Conservation (phyloP, 768 basidiomycete species). For the Mrakia hoshinonis region DNA sequence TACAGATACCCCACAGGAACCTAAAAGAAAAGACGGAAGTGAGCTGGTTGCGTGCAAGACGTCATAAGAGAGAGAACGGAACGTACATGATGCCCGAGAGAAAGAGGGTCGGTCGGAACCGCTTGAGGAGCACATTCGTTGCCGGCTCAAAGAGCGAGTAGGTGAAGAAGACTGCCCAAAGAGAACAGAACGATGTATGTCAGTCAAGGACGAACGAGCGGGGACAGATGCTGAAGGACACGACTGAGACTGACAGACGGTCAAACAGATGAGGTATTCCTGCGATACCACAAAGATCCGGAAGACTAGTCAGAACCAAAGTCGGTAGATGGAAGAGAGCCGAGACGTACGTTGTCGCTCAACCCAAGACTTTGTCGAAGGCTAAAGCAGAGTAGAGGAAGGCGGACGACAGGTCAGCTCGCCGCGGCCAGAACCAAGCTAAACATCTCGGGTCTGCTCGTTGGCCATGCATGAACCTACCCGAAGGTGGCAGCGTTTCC, state of each 20-base stretch:
- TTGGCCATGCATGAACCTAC: not conserved
- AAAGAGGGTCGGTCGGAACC: not conserved
- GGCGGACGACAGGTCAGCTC: not conserved
- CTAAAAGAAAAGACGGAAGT: not conserved
- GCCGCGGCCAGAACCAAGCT: not conserved
- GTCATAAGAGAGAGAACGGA: not conserved
- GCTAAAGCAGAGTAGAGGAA: not conserved
- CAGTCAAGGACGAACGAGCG: too few species aligned
- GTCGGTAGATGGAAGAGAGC: too few species aligned
- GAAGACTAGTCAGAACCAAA: too few species aligned
- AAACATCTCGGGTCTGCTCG: not conserved
- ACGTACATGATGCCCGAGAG: slow-evolving; percentile 6
- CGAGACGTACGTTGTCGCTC: not conserved
- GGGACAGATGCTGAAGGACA: too few species aligned
- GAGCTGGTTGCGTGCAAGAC: too few species aligned
- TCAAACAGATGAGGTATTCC: slow-evolving; percentile 14
- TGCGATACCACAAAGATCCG: too few species aligned
- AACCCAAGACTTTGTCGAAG: not conserved
- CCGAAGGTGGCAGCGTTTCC: slow-evolving; percentile 23
- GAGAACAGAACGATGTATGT: too few species aligned
- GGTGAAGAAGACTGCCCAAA: not conserved
- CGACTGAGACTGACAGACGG: not conserved
- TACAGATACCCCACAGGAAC: not conserved
- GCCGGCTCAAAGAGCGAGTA: slow-evolving; percentile 19
- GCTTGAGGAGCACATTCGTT: slow-evolving; percentile 22